phyloP scores from a whole-genome alignment of 495 filamentous ascomycete genomes.

The Penicillium canescens region DNA sequence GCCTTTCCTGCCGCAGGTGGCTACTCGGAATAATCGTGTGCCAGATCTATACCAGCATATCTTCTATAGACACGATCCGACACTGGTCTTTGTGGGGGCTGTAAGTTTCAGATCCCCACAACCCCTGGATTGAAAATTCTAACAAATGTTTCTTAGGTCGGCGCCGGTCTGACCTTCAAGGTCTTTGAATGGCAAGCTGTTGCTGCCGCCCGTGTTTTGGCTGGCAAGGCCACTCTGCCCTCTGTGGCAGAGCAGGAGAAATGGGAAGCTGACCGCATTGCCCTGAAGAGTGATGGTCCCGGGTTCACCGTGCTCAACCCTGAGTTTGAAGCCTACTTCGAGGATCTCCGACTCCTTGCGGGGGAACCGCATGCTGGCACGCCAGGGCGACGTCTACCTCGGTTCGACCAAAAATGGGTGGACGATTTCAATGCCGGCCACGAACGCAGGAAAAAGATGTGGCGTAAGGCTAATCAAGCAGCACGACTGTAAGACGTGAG shows the following conservation, averaged over 20 bases:
- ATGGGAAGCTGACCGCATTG: slow-evolving; percentile 55
- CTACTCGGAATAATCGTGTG: slow-evolving; percentile 52
- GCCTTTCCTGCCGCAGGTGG: slow-evolving; percentile 52
- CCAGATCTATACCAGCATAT: slow-evolving; percentile 58
- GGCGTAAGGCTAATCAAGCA: slow-evolving; percentile 38
- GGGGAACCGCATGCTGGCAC: slow-evolving; percentile 39
- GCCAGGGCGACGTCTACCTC: slow-evolving; percentile 44
- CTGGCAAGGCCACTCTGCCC: slow-evolving; percentile 51
- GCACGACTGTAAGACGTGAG: slow-evolving; percentile 17
- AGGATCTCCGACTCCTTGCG: slow-evolving; percentile 44
- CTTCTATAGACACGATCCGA: slow-evolving; percentile 46
- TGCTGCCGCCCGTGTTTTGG: slow-evolving; percentile 53
- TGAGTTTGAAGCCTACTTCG: slow-evolving; percentile 58
- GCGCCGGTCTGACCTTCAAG: slow-evolving; percentile 58
- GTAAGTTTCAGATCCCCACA: slow-evolving; percentile 34
- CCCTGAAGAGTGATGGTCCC: slow-evolving; percentile 47
- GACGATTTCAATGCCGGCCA: slow-evolving; percentile 50
- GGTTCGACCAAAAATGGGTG: slow-evolving; percentile 49
- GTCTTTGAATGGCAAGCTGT: slow-evolving; percentile 65
- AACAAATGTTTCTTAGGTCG: slow-evolving; percentile 44
- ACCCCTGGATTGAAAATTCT: slow-evolving; percentile 30
- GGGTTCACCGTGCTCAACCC: slow-evolving; percentile 52
- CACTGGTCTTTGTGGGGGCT: slow-evolving; percentile 39
- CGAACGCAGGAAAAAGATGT: slow-evolving; percentile 50
- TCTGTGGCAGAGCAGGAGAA: slow-evolving; percentile 38